These are phyloP conservation scores for Phytopythium vexans DNA, from an alignment of 352 stramenopile genomes.

Conservation along the genomic window DNA sequence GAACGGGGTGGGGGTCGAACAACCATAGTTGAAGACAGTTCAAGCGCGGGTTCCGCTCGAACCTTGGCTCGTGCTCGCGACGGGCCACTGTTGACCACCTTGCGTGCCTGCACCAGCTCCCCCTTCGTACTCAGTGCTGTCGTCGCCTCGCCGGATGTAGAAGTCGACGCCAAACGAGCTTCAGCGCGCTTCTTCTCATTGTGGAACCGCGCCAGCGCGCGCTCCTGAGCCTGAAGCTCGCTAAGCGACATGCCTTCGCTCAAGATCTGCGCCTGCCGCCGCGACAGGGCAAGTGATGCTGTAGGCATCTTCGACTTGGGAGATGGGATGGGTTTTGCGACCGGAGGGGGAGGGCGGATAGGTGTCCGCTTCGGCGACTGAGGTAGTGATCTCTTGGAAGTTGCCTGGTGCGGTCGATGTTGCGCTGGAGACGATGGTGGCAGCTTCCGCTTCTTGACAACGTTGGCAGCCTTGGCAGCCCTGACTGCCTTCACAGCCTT, in stretches of 20 bases:
- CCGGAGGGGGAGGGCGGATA: too few species aligned
- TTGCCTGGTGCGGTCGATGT: too few species aligned
- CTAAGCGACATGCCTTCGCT: slow-evolving; percentile 38
- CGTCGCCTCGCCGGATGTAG: neutral
- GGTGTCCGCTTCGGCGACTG: too few species aligned
- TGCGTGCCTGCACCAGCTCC: neutral
- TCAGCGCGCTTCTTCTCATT: slow-evolving; percentile 26
- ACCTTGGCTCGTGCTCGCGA: neutral
- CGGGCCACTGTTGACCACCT: neutral
- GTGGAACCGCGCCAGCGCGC: slow-evolving; percentile 35
- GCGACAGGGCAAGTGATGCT: slow-evolving; percentile 1
- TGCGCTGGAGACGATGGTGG: too few species aligned
- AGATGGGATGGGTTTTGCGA: too few species aligned
- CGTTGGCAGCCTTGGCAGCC: too few species aligned
- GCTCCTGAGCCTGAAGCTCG: slow-evolving; percentile 52
- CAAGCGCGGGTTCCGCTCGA: neutral
- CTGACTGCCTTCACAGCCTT: too few species aligned
- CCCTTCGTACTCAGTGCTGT: slow-evolving; percentile 7
- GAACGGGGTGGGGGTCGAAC: neutral
- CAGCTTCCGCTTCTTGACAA: too few species aligned
- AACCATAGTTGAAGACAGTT: neutral
- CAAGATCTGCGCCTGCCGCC: slow-evolving; percentile 20
- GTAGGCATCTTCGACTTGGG: neutral
- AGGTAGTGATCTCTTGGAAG: too few species aligned
- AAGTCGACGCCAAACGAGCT: neutral